Percentiles rank a stretch among this genome's conserved stretches.
These are phyloP conservation scores for Porpolomopsis calyptriformis DNA, from an alignment of 768 basidiomycete genomes.

Conservation along the genomic window DNA sequence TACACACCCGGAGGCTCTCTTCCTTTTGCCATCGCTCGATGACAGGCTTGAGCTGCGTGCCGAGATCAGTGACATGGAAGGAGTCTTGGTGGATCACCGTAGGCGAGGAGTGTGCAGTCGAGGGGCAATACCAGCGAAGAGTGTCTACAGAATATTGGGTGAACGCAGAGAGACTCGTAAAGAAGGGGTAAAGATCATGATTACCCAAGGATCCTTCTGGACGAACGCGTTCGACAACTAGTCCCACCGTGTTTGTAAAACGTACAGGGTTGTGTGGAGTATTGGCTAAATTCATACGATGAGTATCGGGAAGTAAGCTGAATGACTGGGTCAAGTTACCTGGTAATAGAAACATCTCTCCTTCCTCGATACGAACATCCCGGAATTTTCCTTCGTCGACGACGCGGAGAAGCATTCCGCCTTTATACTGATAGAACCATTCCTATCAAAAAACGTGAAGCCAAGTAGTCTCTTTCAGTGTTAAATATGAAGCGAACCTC, in stretches of 20 bases:
- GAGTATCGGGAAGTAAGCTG: not conserved
- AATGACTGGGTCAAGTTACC: constrained; percentile 37
- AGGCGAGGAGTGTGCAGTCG: constrained; percentile 43
- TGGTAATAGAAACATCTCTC: constrained; percentile 93
- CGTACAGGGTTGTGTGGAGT: constrained; percentile 95
- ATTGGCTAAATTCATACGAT: constrained; percentile 45
- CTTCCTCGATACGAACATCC: constrained; percentile 86
- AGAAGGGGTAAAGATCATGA: constrained; percentile 13
- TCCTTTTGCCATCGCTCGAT: constrained; percentile 76
- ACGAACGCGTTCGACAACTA: constrained; percentile 82
- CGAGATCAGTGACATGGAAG: constrained; percentile 85
- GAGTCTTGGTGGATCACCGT: constrained; percentile 75
- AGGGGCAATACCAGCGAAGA: constrained; percentile 81
- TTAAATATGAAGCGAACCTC: constrained; percentile 40
- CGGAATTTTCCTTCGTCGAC: constrained; percentile 71
- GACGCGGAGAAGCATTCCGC: constrained; percentile 80
- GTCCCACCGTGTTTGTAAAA: constrained; percentile 80
- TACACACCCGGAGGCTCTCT: constrained; percentile 53
- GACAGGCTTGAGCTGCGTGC: constrained; percentile 85
- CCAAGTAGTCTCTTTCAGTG: not conserved
- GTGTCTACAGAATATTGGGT: constrained; percentile 44
- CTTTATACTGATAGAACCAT: constrained; percentile 98
- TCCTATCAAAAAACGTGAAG: constrained; percentile 40
- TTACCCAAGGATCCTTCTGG: constrained; percentile 66
- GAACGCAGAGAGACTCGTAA: not conserved